A percentile compares a stretch with the other conserved stretches of the same genome.
These are phyloP conservation scores for Chernovozyma sophiae-reginae DNA, from an alignment of 1,139 yeast genomes.

Conservation along the genomic window DNA sequence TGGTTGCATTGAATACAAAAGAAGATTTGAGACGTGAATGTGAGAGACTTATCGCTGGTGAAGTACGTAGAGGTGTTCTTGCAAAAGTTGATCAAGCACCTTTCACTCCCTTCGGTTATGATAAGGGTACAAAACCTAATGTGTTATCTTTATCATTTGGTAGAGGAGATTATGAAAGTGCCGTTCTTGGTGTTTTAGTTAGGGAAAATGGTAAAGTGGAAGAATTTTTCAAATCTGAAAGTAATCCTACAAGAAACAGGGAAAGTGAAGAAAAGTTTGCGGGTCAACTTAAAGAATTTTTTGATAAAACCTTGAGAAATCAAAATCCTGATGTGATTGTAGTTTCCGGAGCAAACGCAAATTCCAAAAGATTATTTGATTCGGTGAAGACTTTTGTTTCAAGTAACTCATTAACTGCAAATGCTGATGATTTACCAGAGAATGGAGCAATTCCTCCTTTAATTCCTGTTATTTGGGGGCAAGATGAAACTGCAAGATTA, in stretches of 20 bases:
- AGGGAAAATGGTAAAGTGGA: constrained; percentile 78
- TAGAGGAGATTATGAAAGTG: constrained; percentile 79
- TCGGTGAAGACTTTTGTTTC: constrained; percentile 56
- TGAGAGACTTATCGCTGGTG: constrained; percentile 63
- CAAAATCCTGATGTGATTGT: constrained; percentile 83
- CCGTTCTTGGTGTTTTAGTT: constrained; percentile 76
- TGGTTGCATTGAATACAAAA: constrained; percentile 72
- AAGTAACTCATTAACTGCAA: constrained; percentile 52
- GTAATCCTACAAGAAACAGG: constrained; percentile 60
- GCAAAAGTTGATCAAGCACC: constrained; percentile 90
- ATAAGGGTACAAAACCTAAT: constrained; percentile 78
- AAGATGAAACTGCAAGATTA: constrained; percentile 89
- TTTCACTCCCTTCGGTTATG: constrained; percentile 72
- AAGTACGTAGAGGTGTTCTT: constrained; percentile 66
- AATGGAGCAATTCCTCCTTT: constrained; percentile 32
- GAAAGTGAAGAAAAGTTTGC: constrained; percentile 52
- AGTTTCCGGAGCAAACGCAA: constrained; percentile 81
- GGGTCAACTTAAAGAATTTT: constrained; percentile 44
- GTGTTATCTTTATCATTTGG: constrained; percentile 84
- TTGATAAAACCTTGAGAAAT: constrained; percentile 32
- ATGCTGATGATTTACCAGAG: constrained; percentile 39
- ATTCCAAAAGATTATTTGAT: constrained; percentile 58
- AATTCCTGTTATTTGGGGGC: constrained; percentile 71
- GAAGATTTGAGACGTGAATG: constrained; percentile 80
- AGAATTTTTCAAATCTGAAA: constrained; percentile 74